These are phyloP conservation scores for Sugiyamaella japonica DNA, from an alignment of 1,139 yeast species.

Conservation along the genomic window DNA sequence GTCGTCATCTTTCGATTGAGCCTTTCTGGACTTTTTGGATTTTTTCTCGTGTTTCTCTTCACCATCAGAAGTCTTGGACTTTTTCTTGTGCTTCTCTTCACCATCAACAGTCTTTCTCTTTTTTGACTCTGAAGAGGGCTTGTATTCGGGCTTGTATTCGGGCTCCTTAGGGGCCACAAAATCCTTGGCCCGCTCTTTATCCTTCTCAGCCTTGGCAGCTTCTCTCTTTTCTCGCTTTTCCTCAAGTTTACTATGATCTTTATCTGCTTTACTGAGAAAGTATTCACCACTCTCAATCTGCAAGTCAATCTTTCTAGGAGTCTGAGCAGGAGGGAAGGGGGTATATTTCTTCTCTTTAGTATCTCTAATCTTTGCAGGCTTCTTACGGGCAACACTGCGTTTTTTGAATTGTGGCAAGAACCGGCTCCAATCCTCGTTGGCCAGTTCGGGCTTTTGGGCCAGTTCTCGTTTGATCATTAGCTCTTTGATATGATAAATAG, in stretches of 20 bases:
- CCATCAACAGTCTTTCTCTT: conserved; percentile 17
- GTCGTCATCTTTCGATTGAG: conserved; percentile 4
- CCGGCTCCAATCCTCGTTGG: conserved; percentile 95
- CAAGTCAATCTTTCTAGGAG: conserved; percentile 94
- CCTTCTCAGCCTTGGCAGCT: conserved; percentile 63
- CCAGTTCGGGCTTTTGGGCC: conserved; percentile 91
- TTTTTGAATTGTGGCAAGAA: conserved; percentile 96
- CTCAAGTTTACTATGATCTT: conserved; percentile 66
- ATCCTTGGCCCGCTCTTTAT: conserved; percentile 72
- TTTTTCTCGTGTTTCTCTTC: conserved; percentile 33
- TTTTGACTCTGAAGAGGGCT: conserved; percentile 28
- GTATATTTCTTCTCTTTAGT: conserved; percentile 78
- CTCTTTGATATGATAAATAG: conserved; percentile 95
- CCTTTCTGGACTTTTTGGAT: conserved; percentile 33
- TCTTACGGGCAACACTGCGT: conserved; percentile 92
- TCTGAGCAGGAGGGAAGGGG: conserved; percentile 98
- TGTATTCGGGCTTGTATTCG: conserved; percentile 45
- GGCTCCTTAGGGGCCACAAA: conserved; percentile 84
- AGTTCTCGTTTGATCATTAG: conserved; percentile 95
- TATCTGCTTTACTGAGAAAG: conserved; percentile 84
- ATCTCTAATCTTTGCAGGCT: conserved; percentile 62
- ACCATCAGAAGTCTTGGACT: conserved; percentile 24
- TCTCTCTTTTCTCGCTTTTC: conserved; percentile 80
- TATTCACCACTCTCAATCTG: conserved; percentile 99
- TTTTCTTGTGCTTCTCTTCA: conserved; percentile 32